Percentiles rank a stretch among this genome's conserved stretches.
phyloP scores from a whole-genome alignment of 2,329 filamentous ascomycete species.

The Fusarium paranaense region DNA sequence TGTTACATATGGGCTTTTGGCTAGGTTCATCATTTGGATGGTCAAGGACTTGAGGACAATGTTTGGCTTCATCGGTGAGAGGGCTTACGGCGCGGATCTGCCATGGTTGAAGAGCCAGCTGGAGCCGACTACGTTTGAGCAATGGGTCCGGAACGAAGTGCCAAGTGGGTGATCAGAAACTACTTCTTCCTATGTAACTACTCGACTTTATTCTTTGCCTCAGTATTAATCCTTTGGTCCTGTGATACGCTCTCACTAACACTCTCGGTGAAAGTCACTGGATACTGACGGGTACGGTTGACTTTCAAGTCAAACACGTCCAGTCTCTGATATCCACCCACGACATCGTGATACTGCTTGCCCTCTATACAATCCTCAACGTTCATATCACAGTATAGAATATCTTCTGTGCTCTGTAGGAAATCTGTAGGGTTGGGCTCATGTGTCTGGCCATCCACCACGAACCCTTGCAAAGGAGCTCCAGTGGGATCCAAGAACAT shows the following conservation, averaged over 20 bases:
- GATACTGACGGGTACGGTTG: constrained; percentile 49
- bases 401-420: constrained; percentile 59
- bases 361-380: constrained; percentile 62
- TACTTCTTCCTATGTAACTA: neutral
- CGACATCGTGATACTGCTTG: constrained; percentile 69
- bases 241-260: neutral
- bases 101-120: constrained; percentile 30
- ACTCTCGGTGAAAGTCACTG: constrained; percentile 43
- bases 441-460: constrained; percentile 35
- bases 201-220: neutral
- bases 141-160: constrained; percentile 33
- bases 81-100: constrained; percentile 37
- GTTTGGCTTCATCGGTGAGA: constrained; percentile 37
- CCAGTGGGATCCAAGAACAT: constrained; percentile 66
- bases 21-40: constrained; percentile 38
- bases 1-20: constrained; percentile 34
- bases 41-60: constrained; percentile 37
- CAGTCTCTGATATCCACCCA: constrained; percentile 65
- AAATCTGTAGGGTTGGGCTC: constrained; percentile 46
- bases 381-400: constrained; percentile 65
- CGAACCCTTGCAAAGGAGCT: constrained; percentile 52
- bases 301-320: constrained; percentile 66
- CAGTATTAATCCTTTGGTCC: neutral
- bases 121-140: constrained; percentile 37
- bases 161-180: neutral